These are phyloP conservation scores for Myxozyma geophila DNA, from an alignment of 805 yeast genomes.

Conservation along the genomic window DNA sequence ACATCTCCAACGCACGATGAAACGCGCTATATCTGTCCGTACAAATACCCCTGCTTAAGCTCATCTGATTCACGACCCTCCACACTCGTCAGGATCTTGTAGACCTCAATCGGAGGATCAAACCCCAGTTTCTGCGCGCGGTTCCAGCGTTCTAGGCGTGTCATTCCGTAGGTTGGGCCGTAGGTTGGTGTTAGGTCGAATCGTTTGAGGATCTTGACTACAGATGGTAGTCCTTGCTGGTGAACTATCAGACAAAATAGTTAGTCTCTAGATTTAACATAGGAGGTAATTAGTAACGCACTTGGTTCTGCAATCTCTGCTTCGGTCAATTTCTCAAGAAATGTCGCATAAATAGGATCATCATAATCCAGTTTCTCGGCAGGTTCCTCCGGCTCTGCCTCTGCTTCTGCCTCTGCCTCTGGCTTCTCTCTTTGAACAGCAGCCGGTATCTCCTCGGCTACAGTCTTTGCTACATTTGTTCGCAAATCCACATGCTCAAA, in stretches of 20 bases:
- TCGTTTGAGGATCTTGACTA: constrained; percentile 43
- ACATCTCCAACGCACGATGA: neutral
- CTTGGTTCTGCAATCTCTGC: constrained; percentile 28
- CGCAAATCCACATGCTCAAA: constrained; percentile 5
- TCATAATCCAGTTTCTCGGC: constrained; percentile 19
- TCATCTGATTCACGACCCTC: constrained; percentile 29
- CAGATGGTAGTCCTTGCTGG: constrained; percentile 40
- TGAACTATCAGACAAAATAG: constrained; percentile 42
- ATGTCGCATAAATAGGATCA: constrained; percentile 14
- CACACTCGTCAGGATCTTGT: constrained; percentile 39
- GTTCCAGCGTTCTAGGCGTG: constrained; percentile 48
- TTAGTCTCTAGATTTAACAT: neutral
- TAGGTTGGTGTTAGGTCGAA: constrained; percentile 46
- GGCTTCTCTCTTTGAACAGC: neutral
- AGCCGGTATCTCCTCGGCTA: neutral
- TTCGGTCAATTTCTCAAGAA: constrained; percentile 1
- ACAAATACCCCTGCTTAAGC: constrained; percentile 26
- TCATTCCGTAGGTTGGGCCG: constrained; percentile 50
- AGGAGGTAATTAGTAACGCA: constrained; percentile 3
- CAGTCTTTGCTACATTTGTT: neutral
- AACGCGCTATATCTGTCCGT: constrained; percentile 37
- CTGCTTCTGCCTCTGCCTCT: neutral
- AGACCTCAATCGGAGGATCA: constrained; percentile 46
- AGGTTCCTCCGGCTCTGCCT: constrained; percentile 1
- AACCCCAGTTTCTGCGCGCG: constrained; percentile 47